Evolutionary conservation across 257 asterid genomes (phyloP).

Genomic region (Thymus quinquecostatus): DNA sequence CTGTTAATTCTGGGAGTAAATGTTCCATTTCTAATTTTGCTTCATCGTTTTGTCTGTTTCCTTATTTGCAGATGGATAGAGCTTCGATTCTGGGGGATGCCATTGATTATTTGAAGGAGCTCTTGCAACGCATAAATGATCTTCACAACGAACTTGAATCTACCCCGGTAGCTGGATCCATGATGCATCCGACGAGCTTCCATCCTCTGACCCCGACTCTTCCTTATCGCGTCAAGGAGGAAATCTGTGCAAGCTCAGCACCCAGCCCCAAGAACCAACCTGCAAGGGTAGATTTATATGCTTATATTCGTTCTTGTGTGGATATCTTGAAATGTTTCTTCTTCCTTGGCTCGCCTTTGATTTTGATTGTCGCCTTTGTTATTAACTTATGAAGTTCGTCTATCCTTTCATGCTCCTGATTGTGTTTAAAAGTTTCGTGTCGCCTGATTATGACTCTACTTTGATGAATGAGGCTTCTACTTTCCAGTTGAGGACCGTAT

Average conservation of each 20-base stretch:
- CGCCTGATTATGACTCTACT: not conserved
- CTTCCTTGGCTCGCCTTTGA: not conserved
- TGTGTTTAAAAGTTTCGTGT: not conserved
- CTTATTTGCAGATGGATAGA: slow-evolving; percentile 72
- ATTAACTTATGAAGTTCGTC: not conserved
- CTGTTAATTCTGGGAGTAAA: not conserved
- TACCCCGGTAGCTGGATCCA: slow-evolving; percentile 52
- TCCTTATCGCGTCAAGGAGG: slow-evolving; percentile 72
- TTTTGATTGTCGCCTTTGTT: not conserved
- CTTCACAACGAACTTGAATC: slow-evolving; percentile 85
- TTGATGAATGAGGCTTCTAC: not conserved
- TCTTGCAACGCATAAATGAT: slow-evolving; percentile 80
- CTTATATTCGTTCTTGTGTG: not conserved
- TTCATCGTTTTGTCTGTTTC: not conserved
- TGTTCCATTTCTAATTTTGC: not conserved
- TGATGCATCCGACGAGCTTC: slow-evolving; percentile 62
- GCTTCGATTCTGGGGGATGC: slow-evolving; percentile 95
- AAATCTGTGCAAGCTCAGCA: slow-evolving; percentile 67
- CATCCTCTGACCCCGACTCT: slow-evolving; percentile 77
- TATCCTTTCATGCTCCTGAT: not conserved
- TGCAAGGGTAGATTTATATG: slow-evolving; percentile 57
- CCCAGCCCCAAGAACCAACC: slow-evolving; percentile 87
- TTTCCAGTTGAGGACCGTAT: not conserved
- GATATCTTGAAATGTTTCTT: slow-evolving; percentile 1
- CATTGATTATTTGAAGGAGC: slow-evolving; percentile 83